Evolutionary conservation across 306 rosid genomes (phyloP).

Genomic region (Pterocarpus santalinus): DNA sequence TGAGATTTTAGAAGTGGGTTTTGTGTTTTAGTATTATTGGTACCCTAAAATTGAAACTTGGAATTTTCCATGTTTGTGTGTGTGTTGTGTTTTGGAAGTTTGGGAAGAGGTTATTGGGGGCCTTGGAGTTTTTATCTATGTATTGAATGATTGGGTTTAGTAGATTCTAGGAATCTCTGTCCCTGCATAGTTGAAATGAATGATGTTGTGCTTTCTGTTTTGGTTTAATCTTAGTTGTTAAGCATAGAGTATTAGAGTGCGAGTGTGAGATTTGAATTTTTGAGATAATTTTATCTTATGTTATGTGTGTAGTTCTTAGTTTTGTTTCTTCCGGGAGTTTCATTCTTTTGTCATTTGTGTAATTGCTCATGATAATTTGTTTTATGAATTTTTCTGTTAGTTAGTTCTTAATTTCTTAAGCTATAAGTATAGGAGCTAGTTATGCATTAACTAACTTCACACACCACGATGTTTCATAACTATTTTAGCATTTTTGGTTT

Average conservation of each 20-base stretch:
- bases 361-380: neutral
- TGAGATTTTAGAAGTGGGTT: constrained; percentile 16
- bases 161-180: constrained; percentile 14
- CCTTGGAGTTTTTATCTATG: neutral
- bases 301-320: constrained; percentile 19
- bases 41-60: neutral
- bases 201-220: neutral
- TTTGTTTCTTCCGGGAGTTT: constrained; percentile 5
- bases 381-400: too few species aligned
- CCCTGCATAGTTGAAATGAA: constrained; percentile 9
- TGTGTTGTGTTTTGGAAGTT: neutral
- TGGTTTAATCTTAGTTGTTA: constrained; percentile 16
- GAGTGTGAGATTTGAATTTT: neutral
- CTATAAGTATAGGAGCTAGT: neutral
- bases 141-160: constrained; percentile 13
- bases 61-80: constrained; percentile 2
- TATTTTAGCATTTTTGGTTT: neutral
- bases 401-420: too few species aligned
- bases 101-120: constrained; percentile 2
- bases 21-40: neutral
- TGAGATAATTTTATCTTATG: neutral
- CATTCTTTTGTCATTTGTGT: neutral
- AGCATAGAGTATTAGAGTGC: neutral
- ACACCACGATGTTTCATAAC: neutral
- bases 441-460: too few species aligned